Percentiles rank a stretch among this genome's conserved stretches.
phyloP scores from a whole-genome alignment of 352 stramenopile genomes.

The Globisporangium parvum region DNA sequence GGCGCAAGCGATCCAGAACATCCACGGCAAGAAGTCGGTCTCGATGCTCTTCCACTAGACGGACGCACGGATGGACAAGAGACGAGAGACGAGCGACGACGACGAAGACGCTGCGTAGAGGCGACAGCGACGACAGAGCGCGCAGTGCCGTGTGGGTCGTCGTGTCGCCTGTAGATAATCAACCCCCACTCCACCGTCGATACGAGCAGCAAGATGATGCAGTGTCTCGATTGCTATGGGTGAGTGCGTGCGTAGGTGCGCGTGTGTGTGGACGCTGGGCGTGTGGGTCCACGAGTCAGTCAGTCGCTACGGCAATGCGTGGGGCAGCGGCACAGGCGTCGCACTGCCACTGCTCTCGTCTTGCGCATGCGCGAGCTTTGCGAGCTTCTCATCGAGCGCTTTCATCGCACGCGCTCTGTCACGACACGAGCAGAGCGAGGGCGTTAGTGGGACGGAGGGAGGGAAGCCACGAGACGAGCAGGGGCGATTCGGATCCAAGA shows the following conservation, averaged over 20 bases:
- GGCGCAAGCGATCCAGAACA: conserved; percentile 99
- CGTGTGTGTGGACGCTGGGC: no score
- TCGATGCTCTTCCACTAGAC: conserved; percentile 99
- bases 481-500: no score
- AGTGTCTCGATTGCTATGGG: no score
- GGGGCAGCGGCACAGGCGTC: no score
- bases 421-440: neutral
- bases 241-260: no score
- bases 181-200: no score
- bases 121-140: neutral
- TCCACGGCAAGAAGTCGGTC: conserved; percentile 99
- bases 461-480: conserved; percentile 15
- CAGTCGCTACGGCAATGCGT: no score
- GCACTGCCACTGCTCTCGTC: neutral
- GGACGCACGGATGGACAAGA: neutral
- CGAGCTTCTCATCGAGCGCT: conserved; percentile 83
- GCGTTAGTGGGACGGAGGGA: neutral
- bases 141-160: neutral
- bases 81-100: neutral
- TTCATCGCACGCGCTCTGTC: conserved; percentile 80
- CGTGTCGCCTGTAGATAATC: neutral
- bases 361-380: conserved; percentile 56
- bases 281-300: no score
- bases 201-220: no score
- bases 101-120: neutral